A percentile compares a stretch with the other conserved stretches of the same genome.
Conservation (phyloP, 2,329 filamentous ascomycete species). For the Sporothrix pallida region DNA sequence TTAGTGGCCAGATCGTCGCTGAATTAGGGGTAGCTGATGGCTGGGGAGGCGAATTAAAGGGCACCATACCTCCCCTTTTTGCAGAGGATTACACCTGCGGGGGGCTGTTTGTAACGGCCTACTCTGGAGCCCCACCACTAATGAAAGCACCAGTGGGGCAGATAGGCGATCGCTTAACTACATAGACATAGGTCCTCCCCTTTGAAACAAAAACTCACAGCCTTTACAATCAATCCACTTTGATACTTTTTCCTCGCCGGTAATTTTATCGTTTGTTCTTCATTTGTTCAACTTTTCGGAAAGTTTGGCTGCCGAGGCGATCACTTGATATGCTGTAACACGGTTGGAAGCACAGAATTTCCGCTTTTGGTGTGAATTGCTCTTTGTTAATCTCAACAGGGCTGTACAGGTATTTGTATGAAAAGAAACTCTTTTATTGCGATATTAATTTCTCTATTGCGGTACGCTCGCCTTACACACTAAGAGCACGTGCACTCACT, state of each 20-base stretch:
- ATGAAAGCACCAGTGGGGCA: constrained; percentile 15
- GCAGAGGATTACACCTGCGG: neutral
- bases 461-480: neutral
- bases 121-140: constrained; percentile 7
- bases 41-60: neutral
- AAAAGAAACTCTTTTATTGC: neutral
- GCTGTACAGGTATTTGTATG: neutral
- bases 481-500: constrained; percentile 18
- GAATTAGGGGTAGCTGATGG: constrained; percentile 16
- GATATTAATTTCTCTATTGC: constrained; percentile 17
- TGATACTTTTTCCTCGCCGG: neutral
- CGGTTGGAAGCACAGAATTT: neutral
- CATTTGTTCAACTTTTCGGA: constrained; percentile 12
- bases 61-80: neutral
- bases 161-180: constrained; percentile 1
- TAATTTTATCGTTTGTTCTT: constrained; percentile 4
- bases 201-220: neutral
- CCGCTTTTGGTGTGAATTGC: constrained; percentile 9
- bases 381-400: constrained; percentile 13
- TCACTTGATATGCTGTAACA: constrained; percentile 16
- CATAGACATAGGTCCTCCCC: neutral
- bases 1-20: constrained; percentile 17
- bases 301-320: constrained; percentile 4
- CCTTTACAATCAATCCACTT: neutral
- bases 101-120: neutral